Evolutionary conservation across 768 basidiomycete species (phyloP), one percentile per base, ranked within the genome.

Genomic region (Dioszegia aurantiaca): DNA sequence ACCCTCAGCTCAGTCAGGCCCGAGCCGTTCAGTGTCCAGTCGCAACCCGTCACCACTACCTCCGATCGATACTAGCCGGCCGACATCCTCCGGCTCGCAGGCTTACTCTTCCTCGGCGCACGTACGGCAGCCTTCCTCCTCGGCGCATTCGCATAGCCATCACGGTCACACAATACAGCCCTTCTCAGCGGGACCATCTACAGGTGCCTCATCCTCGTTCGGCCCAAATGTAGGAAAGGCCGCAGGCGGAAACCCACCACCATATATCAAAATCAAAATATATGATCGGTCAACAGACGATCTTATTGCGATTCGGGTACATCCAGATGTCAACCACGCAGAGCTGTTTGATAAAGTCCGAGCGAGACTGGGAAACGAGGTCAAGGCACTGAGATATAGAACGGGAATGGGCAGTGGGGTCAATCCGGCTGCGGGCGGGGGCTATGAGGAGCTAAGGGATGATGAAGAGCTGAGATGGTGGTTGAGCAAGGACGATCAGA

Each of bases 181-280:
- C n/a, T 53, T 55, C n/a, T 61, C 64, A 11, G 64, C 51, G 2
- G 60, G 60, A 2, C 62, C 61, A 24, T 59, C 62, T 17, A 64
- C 67, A 0, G 56, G 49, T 14, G 31, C 52, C 12, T 64, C 65
- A 2, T 44, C 57, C 5, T 42, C 59, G n/a, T 61, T 60, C 4
- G 52, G 37, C 6, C 36, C 36, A n/a, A 27, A 10, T 17, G 39
- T 28, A 1, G 44, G 37, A 4, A 45, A 61, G 4, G n/a, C 26
- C 28, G 24, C 37, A 59, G 30, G 30, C 21, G 39, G 43, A 16
- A 37, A 47, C 52, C 68, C 70, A 57, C 73, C 77, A 9, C 88
- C 93, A 23, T 98, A 92, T 78, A 83, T 98, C 65, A 99, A 98
- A 80, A 95, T 99, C 79, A 99, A 99, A 79, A 90, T 99, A 43